phyloP scores from a whole-genome alignment of 805 yeast species.

The Yueomyces sp. region DNA sequence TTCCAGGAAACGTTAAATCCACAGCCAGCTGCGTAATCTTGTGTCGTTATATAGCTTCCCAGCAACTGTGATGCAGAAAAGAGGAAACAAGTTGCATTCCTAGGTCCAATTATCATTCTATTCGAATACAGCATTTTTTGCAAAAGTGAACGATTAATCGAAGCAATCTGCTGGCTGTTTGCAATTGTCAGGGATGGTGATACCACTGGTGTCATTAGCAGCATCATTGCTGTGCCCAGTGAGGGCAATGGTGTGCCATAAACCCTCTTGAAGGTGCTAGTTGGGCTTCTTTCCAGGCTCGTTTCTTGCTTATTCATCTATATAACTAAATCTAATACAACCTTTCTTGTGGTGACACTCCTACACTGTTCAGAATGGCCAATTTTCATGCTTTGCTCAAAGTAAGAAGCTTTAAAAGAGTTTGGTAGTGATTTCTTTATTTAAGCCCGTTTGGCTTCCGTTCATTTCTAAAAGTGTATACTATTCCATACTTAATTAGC shows the following conservation, averaged over 20 bases:
- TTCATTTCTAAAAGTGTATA: no score
- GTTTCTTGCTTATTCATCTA: no score
- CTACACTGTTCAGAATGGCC: no score
- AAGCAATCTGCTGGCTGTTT: neutral
- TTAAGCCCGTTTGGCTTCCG: no score
- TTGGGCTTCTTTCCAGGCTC: no score
- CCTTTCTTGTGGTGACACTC: no score
- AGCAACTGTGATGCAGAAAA: slow-evolving; percentile 52
- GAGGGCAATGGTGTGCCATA: slow-evolving; percentile 35
- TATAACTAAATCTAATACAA: no score
- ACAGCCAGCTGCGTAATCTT: slow-evolving; percentile 64
- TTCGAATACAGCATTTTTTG: neutral
- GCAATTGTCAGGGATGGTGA: slow-evolving; percentile 17
- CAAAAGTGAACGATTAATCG: neutral
- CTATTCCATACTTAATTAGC: no score
- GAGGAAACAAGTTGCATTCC: slow-evolving; percentile 28
- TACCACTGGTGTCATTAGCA: slow-evolving; percentile 27
- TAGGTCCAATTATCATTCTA: slow-evolving; percentile 22
- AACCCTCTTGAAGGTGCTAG: neutral
- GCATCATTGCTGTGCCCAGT: slow-evolving; percentile 26
- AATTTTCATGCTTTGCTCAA: no score
- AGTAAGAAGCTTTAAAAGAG: no score
- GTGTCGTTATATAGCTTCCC: slow-evolving; percentile 61
- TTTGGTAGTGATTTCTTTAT: no score
- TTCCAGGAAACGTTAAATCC: slow-evolving; percentile 81